Percentiles rank a stretch among this genome's conserved stretches.
Conservation (phyloP, 2,329 filamentous ascomycete genomes). For the Helminthosporium solani region DNA sequence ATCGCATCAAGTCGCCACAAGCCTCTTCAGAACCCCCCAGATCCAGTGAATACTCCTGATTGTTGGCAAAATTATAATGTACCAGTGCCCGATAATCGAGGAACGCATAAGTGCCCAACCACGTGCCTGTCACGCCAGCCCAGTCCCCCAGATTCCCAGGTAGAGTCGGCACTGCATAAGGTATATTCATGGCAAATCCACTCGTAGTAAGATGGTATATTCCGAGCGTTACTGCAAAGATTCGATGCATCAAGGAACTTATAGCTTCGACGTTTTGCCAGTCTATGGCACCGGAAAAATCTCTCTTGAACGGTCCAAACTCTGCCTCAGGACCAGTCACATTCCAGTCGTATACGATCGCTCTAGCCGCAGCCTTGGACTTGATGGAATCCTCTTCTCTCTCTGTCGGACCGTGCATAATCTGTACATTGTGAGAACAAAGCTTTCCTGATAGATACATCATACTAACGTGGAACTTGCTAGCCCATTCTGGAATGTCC, state of each 20-base stretch:
- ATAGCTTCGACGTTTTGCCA: constrained; percentile 23
- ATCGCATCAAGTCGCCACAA: constrained; percentile 20
- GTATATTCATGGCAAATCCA: constrained; percentile 18
- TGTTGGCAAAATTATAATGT: constrained; percentile 22
- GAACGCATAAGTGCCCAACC: constrained; percentile 26
- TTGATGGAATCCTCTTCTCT: constrained; percentile 14
- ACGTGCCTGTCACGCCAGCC: constrained; percentile 21
- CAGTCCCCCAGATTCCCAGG: constrained; percentile 14
- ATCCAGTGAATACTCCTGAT: constrained; percentile 14
- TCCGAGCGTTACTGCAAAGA: constrained; percentile 11
- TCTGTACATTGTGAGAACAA: constrained; percentile 1
- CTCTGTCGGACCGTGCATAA: constrained; percentile 21
- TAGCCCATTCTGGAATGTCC: constrained; percentile 19
- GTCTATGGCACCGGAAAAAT: constrained; percentile 18
- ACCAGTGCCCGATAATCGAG: constrained; percentile 23
- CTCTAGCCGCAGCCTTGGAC: constrained; percentile 19
- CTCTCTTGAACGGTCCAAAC: constrained; percentile 20
- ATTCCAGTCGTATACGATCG: constrained; percentile 24
- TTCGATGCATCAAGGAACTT: constrained; percentile 21
- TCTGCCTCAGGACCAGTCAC: constrained; percentile 16
- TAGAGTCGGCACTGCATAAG: constrained; percentile 7
- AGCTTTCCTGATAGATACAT: neutral
- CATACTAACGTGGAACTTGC: constrained; percentile 19
- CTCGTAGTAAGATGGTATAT: constrained; percentile 7
- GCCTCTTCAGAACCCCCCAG: constrained; percentile 16